Conservation (phyloP, 768 basidiomycete genomes). For the Tylopilus balloui region DNA sequence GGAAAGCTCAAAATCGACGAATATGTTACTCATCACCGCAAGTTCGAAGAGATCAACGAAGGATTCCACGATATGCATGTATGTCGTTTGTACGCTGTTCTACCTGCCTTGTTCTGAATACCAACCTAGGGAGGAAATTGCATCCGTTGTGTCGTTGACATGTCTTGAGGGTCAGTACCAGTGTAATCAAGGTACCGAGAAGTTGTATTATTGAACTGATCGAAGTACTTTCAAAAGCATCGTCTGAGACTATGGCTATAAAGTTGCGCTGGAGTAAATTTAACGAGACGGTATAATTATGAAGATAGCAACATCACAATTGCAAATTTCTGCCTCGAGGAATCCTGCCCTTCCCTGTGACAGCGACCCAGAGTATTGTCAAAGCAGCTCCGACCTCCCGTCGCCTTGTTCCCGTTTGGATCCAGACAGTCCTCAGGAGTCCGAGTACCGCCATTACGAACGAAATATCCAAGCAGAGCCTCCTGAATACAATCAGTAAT, state of each 20-base stretch:
- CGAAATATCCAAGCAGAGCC: conserved; percentile 73
- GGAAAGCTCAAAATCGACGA: conserved; percentile 90
- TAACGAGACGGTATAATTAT: conserved; percentile 12
- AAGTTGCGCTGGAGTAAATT: background rate
- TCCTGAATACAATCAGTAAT: conserved; percentile 59
- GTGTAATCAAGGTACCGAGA: background rate
- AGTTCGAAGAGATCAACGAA: conserved; percentile 70
- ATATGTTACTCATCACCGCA: conserved; percentile 87
- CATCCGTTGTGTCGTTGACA: conserved; percentile 94
- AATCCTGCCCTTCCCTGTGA: conserved; percentile 57
- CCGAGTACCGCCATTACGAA: conserved; percentile 66
- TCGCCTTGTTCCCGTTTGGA: conserved; percentile 62
- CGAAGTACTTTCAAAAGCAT: background rate
- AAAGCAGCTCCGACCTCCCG: conserved; percentile 65
- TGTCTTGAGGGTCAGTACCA: conserved; percentile 44
- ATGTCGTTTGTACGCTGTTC: conserved; percentile 33
- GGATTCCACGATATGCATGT: conserved; percentile 98
- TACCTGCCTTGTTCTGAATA: conserved; percentile 1
- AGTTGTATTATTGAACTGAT: conserved; percentile 2
- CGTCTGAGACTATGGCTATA: background rate
- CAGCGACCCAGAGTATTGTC: conserved; percentile 62
- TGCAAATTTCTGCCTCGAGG: conserved; percentile 35
- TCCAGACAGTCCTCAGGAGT: conserved; percentile 58
- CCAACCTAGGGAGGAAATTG: conserved; percentile 61
- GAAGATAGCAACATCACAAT: conserved; percentile 4